Base-by-base conservation (phyloP, 768 basidiomycete genomes). In the Mycena metata region DNA sequence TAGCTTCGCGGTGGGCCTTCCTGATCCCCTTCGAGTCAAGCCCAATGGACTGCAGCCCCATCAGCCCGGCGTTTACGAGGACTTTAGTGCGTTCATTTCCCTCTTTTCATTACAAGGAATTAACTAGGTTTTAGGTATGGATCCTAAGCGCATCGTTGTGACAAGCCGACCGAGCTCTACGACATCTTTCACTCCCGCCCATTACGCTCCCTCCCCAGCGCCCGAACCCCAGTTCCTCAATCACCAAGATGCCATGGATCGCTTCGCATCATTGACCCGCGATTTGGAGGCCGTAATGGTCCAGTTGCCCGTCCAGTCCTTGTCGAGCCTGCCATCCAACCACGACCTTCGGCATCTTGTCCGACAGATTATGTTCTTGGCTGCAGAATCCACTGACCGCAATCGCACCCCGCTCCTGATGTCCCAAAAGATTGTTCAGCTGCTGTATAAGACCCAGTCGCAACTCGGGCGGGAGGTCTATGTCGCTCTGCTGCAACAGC, bases 381-480 rank as follows among this genome's bases (percentile, higher is more conserved):
- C 95, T n/a, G 89, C 87, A 6, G 91, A 93, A 70, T 91, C 94
- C 2, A 80, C 84, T 19, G 93, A 96, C 62, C 90, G 90, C 69
- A 91, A 94, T 64, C 91, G 93, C 58, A 97, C 96, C 3, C 94
- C 96, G 1, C 83, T 99, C 65, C 85, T 90, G 73, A 96, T 98
- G 84, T 96, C 97, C 0, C 97, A 99, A 80, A 97, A 98, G 81
- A 93, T 97, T 62, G 97, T 99, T 5, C 96, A 98, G 77, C 84
- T 96, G 39, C 80, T 99, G 65, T 99, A 96, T 84, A 96, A 96
- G 83, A 94, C 94, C 1, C 85, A 88, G 5, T 89, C 89, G 3
- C 90, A 93, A 71, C 85, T 99, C 63, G 96, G 94, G 0, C 88
- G 97, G 60, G 96, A 99, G 77, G 92, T 98, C 12, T 99, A 96